Evolutionary conservation across 371 early-diverging fungal species (phyloP), one percentile per base, ranked within the genome.

Genomic region (Saksenaea vasiformis): DNA sequence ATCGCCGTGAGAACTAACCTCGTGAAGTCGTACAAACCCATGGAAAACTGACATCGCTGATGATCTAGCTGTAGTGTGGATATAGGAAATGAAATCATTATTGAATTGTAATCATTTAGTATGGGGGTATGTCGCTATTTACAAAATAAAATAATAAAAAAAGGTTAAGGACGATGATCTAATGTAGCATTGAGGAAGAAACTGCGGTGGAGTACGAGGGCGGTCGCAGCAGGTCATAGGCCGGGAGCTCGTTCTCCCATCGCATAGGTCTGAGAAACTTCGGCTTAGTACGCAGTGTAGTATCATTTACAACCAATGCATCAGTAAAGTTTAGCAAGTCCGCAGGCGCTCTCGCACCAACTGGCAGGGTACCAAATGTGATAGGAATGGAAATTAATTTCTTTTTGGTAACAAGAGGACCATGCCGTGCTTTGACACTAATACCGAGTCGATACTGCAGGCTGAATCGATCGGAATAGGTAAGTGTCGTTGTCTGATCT

Each of bases 311-410:
- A 14, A 63, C 57, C 11, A n/a, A 8, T 8, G 34, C 34, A 47
- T 63, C 64, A 10, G 64, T 43, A 54, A 54, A 61, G 2, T 43
- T 44, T 10, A 37, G 8, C 19, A 61, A 54, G 26, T 54, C 61
- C 9, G 27, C 54, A 15, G 61, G 61, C 17, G 37, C 54, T 31
- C 38, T 27, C 2, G 61, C 54, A 38, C 61, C 61, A 3, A 36
- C 31, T 2, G 61, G 61, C 36, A 61, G n/a, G 1, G 61, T 61
- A 3, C 61, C 61, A 17, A 61, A n/a, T 2, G 53, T 28, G 17
- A 61, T 38, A 4, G 61, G 61, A 11, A 61, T 39, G 1, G 51
- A 51, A 10, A 61, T 3, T 27, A 61, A 37, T 22, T 61, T 61
- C 27, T 36, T 54, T n/a, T 35, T 19, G 10, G 35, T 53, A 10